Base-by-base conservation (phyloP, 371 early-diverging fungal species). In the Mortierella sp. region DNA sequence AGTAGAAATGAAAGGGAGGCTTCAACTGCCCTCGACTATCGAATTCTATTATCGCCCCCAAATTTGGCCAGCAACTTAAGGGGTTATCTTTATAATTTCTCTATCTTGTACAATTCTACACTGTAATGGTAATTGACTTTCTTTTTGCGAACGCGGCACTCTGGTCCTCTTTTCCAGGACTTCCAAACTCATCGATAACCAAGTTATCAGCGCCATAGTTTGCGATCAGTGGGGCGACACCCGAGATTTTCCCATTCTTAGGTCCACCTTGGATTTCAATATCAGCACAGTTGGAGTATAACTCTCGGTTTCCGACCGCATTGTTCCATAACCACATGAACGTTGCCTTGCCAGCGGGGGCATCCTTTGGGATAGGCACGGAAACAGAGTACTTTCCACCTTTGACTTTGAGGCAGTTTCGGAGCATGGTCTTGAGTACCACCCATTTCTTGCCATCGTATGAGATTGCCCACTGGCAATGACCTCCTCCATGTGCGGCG, bases 241-340 rank as follows among this genome's bases (percentile, higher is more conserved):
- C 70, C 60, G 35, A 49, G 26, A 80, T 19, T 29, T 64, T 31
- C 22, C 75, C 80, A 9, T 63, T 67, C 55, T 60, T 64, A 32
- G 64, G 42, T 13, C 87, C 86, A 13, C 63, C 62, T 29, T 77
- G 51, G 66, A 93, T 86, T 31, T 76, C 78, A 29, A 92, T 83
- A 61, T 93, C 93, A 17, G 88, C 89, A 75, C 93, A 93, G 84
- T 90, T 90, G 85, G 87, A 88, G 85, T 93, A 94, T 40, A 86
- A 86, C 83, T 92, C 93, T 51, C 91, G 88, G 73, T 87, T 85
- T 8, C 91, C 93, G 17, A 83, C 68, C n/a, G 89, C 89, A 72
- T 92, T 92, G 59, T 89, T 86, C 91, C 91, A 93, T 9, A 87
- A 62, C 93, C 93, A 93, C 47, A 89, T 84, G 64, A 93, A 87